A percentile compares a stretch with the other conserved stretches of the same genome.
Evolutionary conservation across 2,329 filamentous ascomycete genomes (phyloP).

Genomic region (Alternaria solani): DNA sequence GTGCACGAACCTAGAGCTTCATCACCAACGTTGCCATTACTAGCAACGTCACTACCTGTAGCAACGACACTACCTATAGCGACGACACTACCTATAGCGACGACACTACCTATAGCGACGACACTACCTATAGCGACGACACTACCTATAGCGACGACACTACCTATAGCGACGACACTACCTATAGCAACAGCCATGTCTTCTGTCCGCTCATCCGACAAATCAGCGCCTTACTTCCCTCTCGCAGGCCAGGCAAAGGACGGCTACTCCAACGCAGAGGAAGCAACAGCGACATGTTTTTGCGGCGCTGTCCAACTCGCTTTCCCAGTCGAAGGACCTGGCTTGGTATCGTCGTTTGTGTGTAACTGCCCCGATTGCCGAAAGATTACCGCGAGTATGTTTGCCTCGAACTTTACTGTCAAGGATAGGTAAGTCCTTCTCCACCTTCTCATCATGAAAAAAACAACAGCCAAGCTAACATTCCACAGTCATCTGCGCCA

Average conservation of each 20-base stretch:
- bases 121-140: too few species aligned
- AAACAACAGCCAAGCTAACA: not conserved
- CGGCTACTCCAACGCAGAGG: conserved; percentile 29
- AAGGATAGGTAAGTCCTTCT: conserved; percentile 46
- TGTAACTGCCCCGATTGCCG: conserved; percentile 70
- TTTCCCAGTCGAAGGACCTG: conserved; percentile 55
- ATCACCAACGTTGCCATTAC: not conserved
- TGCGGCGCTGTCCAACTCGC: conserved; percentile 40
- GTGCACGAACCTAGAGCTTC: not conserved
- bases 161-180: not conserved
- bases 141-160: not conserved
- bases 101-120: too few species aligned
- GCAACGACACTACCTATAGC: not conserved
- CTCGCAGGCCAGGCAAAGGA: conserved; percentile 26
- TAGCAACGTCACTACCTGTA: not conserved
- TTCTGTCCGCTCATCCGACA: conserved; percentile 9
- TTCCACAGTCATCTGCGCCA: conserved; percentile 51
- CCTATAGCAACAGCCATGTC: conserved; percentile 1
- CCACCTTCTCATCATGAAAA: too few species aligned
- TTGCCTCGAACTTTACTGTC: conserved; percentile 64
- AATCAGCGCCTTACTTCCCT: conserved; percentile 26
- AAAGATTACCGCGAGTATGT: conserved; percentile 69
- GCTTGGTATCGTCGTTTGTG: conserved; percentile 61
- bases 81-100: too few species aligned
- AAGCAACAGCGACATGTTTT: conserved; percentile 43